Evolutionary conservation across 2,329 filamentous ascomycete species (phyloP), one percentile per base, ranked within the genome.

Genomic region (Aspergillus glaucus): DNA sequence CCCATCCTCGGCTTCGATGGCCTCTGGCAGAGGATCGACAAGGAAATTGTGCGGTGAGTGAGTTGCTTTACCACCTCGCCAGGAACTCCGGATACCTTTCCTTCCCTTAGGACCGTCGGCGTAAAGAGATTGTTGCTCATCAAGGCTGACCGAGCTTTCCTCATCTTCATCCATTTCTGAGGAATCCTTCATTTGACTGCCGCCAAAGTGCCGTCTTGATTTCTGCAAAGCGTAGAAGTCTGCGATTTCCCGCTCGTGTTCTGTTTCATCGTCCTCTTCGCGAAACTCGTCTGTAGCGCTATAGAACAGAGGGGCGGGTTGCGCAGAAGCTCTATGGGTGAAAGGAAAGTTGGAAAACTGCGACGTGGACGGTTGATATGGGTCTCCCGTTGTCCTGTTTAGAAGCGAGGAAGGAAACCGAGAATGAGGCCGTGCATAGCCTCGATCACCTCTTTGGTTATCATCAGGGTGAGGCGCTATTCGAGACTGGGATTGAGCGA

Each of bases 401-500:
- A 76, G 61, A 57, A 77, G 69, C 49, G 78, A 73, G 48, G 75
- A 64, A 53, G 75, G 63, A 61, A 74, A 71, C 58, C 78, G 70
- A 60, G 75, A 72, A 52, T 62, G 61, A 56, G 57, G 68, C 59
- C 68, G 74, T 54, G 66, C 69, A 53, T 74, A 75, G 61, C 73
- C 76, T 63, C 73, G 65, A 44, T 71, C 74, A 62, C 69, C 74
- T 56, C 69, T 62, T 58, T 76, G 69, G 47, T 66, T 55, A 45
- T 74, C 68, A 49, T 81, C 81, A 51, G 80, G 71, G 66, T 86
- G 81, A 72, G 90, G 83, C 58, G 86, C 88, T 62, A 97, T 77
- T 55, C 89, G 86, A 53, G 91, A 95, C 76, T 95, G 91, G 58
- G 91, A 96, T 80, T 97, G 93, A 53, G 91, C 88, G 62, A 98